Evolutionary conservation across 306 rosid species (phyloP), one percentile per base, ranked within the genome.

Genomic region (Mucuna pruriens): DNA sequence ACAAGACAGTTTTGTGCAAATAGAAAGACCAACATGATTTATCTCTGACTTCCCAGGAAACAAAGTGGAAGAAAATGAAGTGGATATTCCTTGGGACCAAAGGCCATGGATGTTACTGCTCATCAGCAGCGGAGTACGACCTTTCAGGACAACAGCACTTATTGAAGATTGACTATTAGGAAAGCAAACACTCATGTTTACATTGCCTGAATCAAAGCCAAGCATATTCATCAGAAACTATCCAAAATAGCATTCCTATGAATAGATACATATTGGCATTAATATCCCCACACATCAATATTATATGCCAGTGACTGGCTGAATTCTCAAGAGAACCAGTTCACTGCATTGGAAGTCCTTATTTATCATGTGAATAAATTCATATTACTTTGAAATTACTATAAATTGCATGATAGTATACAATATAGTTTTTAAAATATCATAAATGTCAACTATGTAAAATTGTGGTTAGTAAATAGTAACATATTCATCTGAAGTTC

Each of bases 61-160:
- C 79, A 85, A 74, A 58, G 61, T 63, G 55, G 87, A 84, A 84
- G 87, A 86, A 69, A 78, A 71, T 40, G 91, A 86, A 70, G 78
- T 54, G 23, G 90, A 74, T 83, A 77, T 80, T 81, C 89, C 89
- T 46, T 29, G 80, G 76, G 90, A 88, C 49, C 85, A 77, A 79
- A 89, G 87, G 75, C 88, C 69, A 69, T 86, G 80, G 78, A 83
- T 74, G 62, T 84, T 91, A 85, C 97, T 87, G 76, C 97, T 90
- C 87, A 91, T 75, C 75, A 86, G 86, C 74, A 88, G 75, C 71
- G 68, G 86, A 58, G 78, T 60, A 76, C 82, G 77, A 57, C 90
- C 86, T 76, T 81, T 93, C 82, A 84, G 36, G 80, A 82, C 83
- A 71, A 86, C 78, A 48, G 74, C 85, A 88, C 71, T 91, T 78